A percentile compares a stretch with the other conserved stretches of the same genome.
phyloP scores from a whole-genome alignment of 768 basidiomycete genomes.

The Phaeotremella fagi region DNA sequence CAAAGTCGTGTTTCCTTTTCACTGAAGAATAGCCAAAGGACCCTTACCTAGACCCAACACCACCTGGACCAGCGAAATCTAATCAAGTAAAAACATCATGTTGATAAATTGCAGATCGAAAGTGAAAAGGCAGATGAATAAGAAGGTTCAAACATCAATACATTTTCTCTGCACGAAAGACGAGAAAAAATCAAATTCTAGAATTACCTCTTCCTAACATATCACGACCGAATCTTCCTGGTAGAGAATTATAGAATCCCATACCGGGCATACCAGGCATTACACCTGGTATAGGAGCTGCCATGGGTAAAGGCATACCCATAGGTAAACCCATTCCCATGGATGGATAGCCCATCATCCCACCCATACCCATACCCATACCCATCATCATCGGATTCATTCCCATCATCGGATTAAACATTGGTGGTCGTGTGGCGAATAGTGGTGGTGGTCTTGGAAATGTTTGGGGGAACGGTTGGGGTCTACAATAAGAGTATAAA shows the following conservation, averaged over 20 bases:
- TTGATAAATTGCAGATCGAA: neutral
- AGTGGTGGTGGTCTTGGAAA: constrained; percentile 16
- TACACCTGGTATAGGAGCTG: constrained; percentile 32
- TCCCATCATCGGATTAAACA: constrained; percentile 25
- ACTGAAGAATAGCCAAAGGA: neutral
- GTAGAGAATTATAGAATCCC: constrained; percentile 33
- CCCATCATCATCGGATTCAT: constrained; percentile 16
- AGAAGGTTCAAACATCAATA: neutral
- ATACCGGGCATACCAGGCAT: constrained; percentile 42
- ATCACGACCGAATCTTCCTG: constrained; percentile 41
- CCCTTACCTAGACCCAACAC: constrained; percentile 31
- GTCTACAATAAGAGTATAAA: neutral
- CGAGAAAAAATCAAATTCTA: neutral
- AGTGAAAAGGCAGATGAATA: neutral
- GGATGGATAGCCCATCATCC: constrained; percentile 16
- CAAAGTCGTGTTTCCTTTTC: too few relatives aligned
- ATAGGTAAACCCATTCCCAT: constrained; percentile 15
- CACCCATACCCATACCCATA: constrained; percentile 4
- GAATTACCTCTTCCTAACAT: constrained; percentile 41
- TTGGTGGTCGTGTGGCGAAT: constrained; percentile 14
- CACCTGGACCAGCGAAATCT: constrained; percentile 47
- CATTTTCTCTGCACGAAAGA: neutral
- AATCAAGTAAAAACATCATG: neutral
- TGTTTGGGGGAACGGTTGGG: constrained; percentile 7
- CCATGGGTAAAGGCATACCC: constrained; percentile 30